phyloP scores from a whole-genome alignment of 257 asterid genomes.

The Penstemon eatonii region DNA sequence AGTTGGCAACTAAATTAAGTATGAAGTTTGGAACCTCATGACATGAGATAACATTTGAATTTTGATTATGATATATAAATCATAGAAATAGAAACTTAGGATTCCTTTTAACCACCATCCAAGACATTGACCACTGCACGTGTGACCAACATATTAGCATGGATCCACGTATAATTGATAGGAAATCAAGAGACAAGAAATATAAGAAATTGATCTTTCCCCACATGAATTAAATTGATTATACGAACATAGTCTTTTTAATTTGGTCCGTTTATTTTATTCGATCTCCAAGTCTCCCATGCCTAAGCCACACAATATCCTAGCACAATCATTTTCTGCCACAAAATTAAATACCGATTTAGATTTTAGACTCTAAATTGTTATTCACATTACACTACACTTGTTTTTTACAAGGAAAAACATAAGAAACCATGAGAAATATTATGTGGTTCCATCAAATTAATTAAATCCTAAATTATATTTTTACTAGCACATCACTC shows the following conservation, averaged over 20 bases:
- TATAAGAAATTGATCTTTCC: slow-evolving; percentile 22
- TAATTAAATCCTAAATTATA: not conserved
- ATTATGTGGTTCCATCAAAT: not conserved
- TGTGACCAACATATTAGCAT: slow-evolving; percentile 21
- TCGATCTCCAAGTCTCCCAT: slow-evolving; percentile 20
- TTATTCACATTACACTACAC: not conserved
- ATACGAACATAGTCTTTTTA: slow-evolving; percentile 2
- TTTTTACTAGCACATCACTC: too few relatives aligned
- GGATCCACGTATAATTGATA: slow-evolving; percentile 30
- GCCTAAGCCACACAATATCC: slow-evolving; percentile 10
- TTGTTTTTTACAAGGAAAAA: too few relatives aligned
- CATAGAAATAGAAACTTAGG: slow-evolving; percentile 37
- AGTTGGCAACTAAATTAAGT: not conserved
- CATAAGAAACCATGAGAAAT: too few relatives aligned
- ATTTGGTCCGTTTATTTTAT: slow-evolving; percentile 10
- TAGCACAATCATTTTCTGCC: not conserved
- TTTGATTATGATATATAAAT: too few relatives aligned
- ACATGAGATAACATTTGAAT: too few relatives aligned
- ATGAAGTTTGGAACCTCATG: too few relatives aligned
- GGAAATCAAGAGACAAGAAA: slow-evolving; percentile 39
- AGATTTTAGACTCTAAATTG: not conserved
- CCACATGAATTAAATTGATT: slow-evolving; percentile 31
- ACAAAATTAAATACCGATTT: too few relatives aligned
- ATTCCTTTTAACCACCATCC: slow-evolving; percentile 30
- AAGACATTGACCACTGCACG: slow-evolving; percentile 32